These are phyloP conservation scores for Ophiostoma tasmaniense DNA, from an alignment of 2,329 filamentous ascomycete species.

Conservation along the genomic window DNA sequence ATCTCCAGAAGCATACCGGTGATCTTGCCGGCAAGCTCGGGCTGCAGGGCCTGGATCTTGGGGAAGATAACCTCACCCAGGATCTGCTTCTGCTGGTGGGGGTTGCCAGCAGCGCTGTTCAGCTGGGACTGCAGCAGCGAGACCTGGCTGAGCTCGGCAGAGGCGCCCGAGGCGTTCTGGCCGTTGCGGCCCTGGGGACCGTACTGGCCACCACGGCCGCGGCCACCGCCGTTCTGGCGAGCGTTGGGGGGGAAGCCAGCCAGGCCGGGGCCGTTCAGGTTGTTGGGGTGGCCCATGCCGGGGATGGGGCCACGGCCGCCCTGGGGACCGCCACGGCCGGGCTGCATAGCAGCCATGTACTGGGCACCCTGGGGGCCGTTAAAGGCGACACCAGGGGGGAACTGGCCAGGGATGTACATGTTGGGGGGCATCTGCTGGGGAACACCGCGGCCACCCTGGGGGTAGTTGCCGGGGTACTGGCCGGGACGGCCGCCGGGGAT, in stretches of 20 bases:
- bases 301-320: constrained; percentile 67
- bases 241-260: constrained; percentile 51
- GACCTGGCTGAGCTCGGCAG: constrained; percentile 32
- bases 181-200: constrained; percentile 41
- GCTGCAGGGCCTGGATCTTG: constrained; percentile 92
- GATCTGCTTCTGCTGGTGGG: constrained; percentile 93
- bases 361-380: constrained; percentile 72
- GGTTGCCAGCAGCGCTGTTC: constrained; percentile 37
- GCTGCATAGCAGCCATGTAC: constrained; percentile 73
- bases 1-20: constrained; percentile 99
- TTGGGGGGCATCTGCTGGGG: constrained; percentile 81
- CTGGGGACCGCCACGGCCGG: constrained; percentile 48
- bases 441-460: constrained; percentile 80
- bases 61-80: constrained; percentile 96
- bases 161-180: constrained; percentile 24
- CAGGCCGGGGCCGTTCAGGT: constrained; percentile 52
- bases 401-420: constrained; percentile 77
- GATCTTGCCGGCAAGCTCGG: constrained; percentile 96
- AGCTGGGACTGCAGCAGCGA: constrained; percentile 51
- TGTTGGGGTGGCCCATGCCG: constrained; percentile 40
- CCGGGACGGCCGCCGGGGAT: constrained; percentile 71
- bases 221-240: constrained; percentile 37
- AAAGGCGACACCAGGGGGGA: constrained; percentile 64
- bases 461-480: constrained; percentile 74
- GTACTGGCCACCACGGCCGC: constrained; percentile 35